Evolutionary conservation across 2,329 filamentous ascomycete genomes (phyloP), one percentile per base, ranked within the genome.

Genomic region (Aspergillus vadensis): DNA sequence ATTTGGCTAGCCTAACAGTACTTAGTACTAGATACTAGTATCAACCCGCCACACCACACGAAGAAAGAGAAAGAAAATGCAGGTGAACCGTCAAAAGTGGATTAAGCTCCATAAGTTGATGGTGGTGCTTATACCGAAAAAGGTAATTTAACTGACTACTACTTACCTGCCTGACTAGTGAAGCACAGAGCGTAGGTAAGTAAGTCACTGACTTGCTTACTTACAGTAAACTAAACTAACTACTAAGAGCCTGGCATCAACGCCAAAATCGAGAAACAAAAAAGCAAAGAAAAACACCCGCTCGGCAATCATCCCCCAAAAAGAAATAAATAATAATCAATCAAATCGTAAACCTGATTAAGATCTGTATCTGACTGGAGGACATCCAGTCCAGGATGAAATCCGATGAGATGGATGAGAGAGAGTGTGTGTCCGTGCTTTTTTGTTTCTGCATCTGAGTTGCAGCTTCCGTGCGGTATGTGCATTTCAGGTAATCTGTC

Each of bases 401-500:
- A 67, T 65, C 60, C 58, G 60, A 67, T 63, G 56, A 30, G 27
- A 30, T n/a, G n/a, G n/a, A n/a, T n/a, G n/a, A 27, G 25, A 27
- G 25, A 27, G 7, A 27, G 25, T 8, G 25, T 27, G 32, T 48
- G 65, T 65, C 65, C 62, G 61, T 63, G 65, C 63, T 58, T 61
- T 59, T 60, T 61, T 56, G 32, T 30, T 39, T 53, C 55, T 65
- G 61, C 61, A 57, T 62, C 58, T 49, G 60, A 43, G 32, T 15
- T 60, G 53, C 58, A 67, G 61, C 60, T 63, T 65, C 65, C 57
- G 12, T 36, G 67, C 65, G 60, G 60, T 43, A 62, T 27, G 44
- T 48, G 14, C 60, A 64, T 63, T 32, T 38, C 56, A 30, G 10
- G 25, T 27, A 10, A 30, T 36, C 32, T 61, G 62, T 58, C 60